Conservation (phyloP, 495 filamentous ascomycete genomes). For the Lasiosphaeria miniovina region DNA sequence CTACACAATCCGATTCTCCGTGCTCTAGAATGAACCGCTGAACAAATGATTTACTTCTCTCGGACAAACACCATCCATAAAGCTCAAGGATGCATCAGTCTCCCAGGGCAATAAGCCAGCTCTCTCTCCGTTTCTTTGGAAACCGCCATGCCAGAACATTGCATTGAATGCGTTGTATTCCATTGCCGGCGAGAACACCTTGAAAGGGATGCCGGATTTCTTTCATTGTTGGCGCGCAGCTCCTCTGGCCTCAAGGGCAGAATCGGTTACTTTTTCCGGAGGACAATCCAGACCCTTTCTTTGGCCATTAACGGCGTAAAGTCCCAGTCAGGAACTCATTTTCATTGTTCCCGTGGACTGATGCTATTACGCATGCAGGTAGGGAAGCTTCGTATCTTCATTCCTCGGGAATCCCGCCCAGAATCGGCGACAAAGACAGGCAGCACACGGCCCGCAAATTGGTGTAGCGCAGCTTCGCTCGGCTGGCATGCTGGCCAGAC, state of each 20-base stretch:
- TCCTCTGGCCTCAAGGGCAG: background rate
- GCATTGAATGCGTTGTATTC: too few relatives aligned
- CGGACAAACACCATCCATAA: too few relatives aligned
- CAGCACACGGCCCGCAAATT: background rate
- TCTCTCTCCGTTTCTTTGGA: too few relatives aligned
- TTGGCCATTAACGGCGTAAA: background rate
- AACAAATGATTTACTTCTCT: too few relatives aligned
- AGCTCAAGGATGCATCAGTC: too few relatives aligned
- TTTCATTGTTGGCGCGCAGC: background rate
- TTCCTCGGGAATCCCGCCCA: background rate
- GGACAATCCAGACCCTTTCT: background rate
- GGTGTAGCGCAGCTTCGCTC: too few relatives aligned
- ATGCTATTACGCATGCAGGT: constrained; percentile 12
- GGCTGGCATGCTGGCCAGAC: too few relatives aligned
- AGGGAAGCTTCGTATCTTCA: background rate
- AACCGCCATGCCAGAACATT: too few relatives aligned
- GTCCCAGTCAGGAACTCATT: background rate
- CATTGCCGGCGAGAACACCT: too few relatives aligned
- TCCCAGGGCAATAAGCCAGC: too few relatives aligned
- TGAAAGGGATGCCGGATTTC: background rate
- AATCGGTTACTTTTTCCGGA: constrained; percentile 12
- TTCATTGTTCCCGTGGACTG: background rate
- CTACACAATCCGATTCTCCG: too few relatives aligned
- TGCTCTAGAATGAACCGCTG: too few relatives aligned
- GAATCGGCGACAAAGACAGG: background rate